Evolutionary conservation across 305 asterid species (phyloP).

Genomic region (Fraxinus sp.): DNA sequence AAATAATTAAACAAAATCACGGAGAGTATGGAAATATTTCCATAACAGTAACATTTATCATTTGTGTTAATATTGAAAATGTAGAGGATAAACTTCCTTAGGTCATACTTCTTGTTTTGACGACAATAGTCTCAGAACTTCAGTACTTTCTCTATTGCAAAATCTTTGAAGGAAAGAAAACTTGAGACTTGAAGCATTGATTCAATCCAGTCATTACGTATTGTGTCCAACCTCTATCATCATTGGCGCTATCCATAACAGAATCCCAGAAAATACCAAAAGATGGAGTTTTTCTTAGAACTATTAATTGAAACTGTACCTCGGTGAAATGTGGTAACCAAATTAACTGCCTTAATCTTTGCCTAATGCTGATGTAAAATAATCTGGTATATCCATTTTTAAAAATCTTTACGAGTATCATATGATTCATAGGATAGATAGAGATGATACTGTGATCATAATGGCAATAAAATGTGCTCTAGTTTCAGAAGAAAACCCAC

Average conservation of each 20-base stretch:
- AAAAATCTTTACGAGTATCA: background rate
- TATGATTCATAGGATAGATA: background rate
- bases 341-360: background rate
- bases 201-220: background rate
- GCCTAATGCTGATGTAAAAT: background rate
- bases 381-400: background rate
- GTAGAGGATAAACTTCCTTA: background rate
- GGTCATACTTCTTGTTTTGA: background rate
- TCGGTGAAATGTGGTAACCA: background rate
- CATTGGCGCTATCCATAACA: background rate
- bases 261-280: background rate
- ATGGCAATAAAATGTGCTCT: background rate
- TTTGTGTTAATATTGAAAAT: background rate
- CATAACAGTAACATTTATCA: background rate
- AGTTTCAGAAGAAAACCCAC: background rate
- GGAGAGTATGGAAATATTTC: background rate
- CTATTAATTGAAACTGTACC: background rate
- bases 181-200: slow-evolving; percentile 20
- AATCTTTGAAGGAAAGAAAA: slow-evolving; percentile 18
- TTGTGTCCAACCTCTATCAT: background rate
- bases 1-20: background rate
- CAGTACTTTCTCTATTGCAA: slow-evolving; percentile 11
- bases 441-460: background rate
- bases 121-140: background rate
- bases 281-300: background rate